These are phyloP conservation scores for Botrytis deweyae DNA, from an alignment of 2,329 filamentous ascomycete species.

Conservation along the genomic window DNA sequence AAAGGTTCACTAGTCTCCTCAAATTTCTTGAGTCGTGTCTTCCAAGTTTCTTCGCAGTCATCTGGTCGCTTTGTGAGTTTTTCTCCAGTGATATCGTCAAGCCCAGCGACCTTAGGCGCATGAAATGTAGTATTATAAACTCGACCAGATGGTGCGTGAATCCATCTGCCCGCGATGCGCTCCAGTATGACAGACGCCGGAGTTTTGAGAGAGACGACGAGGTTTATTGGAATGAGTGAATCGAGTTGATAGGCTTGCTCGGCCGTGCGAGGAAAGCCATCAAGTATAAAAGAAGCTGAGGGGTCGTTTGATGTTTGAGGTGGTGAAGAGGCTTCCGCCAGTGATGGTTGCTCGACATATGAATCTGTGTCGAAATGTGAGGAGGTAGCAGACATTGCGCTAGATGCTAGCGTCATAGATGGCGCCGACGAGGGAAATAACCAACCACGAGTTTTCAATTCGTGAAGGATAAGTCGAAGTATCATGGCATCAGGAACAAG, in stretches of 20 bases:
- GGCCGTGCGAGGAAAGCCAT: slow-evolving; percentile 91
- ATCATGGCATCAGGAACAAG: slow-evolving; percentile 94
- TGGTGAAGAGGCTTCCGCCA: slow-evolving; percentile 41
- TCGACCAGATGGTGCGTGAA: slow-evolving; percentile 85
- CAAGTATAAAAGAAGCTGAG: slow-evolving; percentile 85
- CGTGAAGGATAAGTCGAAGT: slow-evolving; percentile 85
- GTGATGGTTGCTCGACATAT: slow-evolving; percentile 36
- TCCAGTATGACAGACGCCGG: slow-evolving; percentile 84
- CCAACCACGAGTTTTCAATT: slow-evolving; percentile 85
- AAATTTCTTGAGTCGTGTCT: slow-evolving; percentile 76
- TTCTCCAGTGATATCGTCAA: slow-evolving; percentile 90
- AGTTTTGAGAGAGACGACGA: slow-evolving; percentile 83
- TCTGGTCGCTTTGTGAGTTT: slow-evolving; percentile 77
- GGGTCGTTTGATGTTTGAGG: slow-evolving; percentile 64
- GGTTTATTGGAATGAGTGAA: slow-evolving; percentile 84
- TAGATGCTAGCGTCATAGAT: slow-evolving; percentile 35
- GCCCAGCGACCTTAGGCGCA: slow-evolving; percentile 73
- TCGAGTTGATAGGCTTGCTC: slow-evolving; percentile 77
- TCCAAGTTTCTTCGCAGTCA: slow-evolving; percentile 85
- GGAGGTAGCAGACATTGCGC: slow-evolving; percentile 41
- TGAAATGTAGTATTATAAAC: slow-evolving; percentile 97
- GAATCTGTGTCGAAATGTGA: slow-evolving; percentile 35
- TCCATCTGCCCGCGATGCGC: slow-evolving; percentile 88
- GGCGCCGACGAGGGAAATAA: slow-evolving; percentile 52
- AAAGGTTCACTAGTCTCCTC: slow-evolving; percentile 82